These are phyloP conservation scores for Phytophthora pini DNA, from an alignment of 352 stramenopile species.

Conservation along the genomic window DNA sequence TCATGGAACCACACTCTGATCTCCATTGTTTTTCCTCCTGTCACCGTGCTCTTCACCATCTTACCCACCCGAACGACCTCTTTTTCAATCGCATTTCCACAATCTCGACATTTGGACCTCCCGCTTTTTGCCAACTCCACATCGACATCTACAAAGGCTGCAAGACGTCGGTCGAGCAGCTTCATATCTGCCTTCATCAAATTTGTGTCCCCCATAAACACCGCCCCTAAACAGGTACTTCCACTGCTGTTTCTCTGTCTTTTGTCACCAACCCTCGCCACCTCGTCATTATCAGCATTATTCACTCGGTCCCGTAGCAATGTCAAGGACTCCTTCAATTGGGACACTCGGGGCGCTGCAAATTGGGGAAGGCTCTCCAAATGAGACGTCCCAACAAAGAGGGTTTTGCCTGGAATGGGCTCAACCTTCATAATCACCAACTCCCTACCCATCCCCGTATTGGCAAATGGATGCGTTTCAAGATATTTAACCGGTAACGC, in stretches of 20 bases:
- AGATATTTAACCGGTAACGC: constrained; percentile 66
- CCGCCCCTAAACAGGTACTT: constrained; percentile 53
- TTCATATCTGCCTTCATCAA: constrained; percentile 66
- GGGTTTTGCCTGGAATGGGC: constrained; percentile 44
- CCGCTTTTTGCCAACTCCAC: constrained; percentile 60
- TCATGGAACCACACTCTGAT: constrained; percentile 71
- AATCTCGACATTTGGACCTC: constrained; percentile 65
- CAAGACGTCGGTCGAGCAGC: constrained; percentile 51
- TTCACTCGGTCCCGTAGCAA: constrained; percentile 56
- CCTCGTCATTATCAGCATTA: constrained; percentile 23
- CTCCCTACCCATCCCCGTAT: constrained; percentile 79
- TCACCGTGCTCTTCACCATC: constrained; percentile 51
- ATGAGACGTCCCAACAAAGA: constrained; percentile 73
- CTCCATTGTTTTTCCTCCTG: constrained; percentile 49
- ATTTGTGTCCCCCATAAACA: constrained; percentile 86
- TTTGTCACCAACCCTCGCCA: constrained; percentile 10
- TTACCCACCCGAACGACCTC: constrained; percentile 58
- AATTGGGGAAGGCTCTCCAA: constrained; percentile 79
- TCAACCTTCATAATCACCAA: constrained; percentile 68
- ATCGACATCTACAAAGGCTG: constrained; percentile 44
- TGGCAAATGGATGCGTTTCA: constrained; percentile 71
- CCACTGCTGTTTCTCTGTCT: background rate
- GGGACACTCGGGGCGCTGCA: constrained; percentile 43
- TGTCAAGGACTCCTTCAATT: constrained; percentile 63
- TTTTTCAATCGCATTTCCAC: constrained; percentile 54